These are phyloP conservation scores for Cyathus striatus DNA, from an alignment of 768 basidiomycete species.

Conservation along the genomic window DNA sequence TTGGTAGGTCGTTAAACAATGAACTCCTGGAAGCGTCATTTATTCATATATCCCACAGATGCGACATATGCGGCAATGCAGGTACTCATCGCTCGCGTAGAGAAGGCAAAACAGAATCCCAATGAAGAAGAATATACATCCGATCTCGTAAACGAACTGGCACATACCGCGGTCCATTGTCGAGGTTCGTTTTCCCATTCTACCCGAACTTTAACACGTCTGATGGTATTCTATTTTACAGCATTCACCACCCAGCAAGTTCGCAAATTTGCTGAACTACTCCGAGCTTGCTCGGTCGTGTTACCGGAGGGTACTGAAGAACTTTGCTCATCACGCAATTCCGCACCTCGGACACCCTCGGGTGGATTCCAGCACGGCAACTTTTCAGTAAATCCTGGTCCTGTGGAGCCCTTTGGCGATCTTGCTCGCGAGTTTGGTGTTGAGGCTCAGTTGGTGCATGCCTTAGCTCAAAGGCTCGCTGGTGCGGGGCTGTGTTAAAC, in stretches of 20 bases:
- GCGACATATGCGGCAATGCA: constrained; percentile 47
- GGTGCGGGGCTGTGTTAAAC: constrained; percentile 4
- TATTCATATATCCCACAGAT: constrained; percentile 16
- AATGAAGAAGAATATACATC: constrained; percentile 31
- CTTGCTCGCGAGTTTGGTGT: constrained; percentile 78
- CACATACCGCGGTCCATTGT: constrained; percentile 49
- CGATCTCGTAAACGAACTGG: constrained; percentile 35
- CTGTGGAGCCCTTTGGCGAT: constrained; percentile 33
- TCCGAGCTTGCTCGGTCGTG: not conserved
- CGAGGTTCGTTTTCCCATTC: constrained; percentile 36
- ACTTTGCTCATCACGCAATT: too few species aligned
- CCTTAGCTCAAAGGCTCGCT: constrained; percentile 56
- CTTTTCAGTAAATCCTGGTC: constrained; percentile 19
- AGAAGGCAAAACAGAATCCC: constrained; percentile 25
- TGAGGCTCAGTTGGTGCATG: constrained; percentile 61
- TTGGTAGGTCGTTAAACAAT: constrained; percentile 38
- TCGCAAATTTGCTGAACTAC: constrained; percentile 2
- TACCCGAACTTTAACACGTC: not conserved
- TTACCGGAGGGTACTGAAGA: too few species aligned
- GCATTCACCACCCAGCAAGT: constrained; percentile 64
- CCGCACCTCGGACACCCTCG: constrained; percentile 10
- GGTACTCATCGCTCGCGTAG: constrained; percentile 47
- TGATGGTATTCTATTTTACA: constrained; percentile 16
- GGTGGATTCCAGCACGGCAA: too few species aligned
- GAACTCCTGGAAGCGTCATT: constrained; percentile 4